Base-by-base conservation (phyloP, 345 rosid genomes). In the Capsella bursapastoris region DNA sequence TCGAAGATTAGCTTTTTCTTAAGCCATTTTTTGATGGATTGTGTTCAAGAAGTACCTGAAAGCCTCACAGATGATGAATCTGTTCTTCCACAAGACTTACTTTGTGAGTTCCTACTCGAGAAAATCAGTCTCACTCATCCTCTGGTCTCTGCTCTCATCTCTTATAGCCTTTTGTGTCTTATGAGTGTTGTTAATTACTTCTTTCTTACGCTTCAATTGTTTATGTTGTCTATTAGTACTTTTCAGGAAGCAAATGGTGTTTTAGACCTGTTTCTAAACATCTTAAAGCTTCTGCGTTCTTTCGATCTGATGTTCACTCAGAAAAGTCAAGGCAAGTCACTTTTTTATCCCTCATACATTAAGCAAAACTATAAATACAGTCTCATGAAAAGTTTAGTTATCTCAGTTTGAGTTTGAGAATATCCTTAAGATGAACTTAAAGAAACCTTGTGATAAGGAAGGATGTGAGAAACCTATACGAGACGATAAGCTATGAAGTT, bases 281-380 rank as follows among this genome's bases (percentile, higher is more conserved):
- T 31, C 34, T 31, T 31, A 3, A 5, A 31, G 34, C 18, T 13
- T 63, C 6, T 72, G 12, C 50, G 14, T 15, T 27, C 18, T 73
- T 57, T 7, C 14, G 71, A 71, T 45, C 14, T 65, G 1, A 11
- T n/a, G 8, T 66, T 47, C 41, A 27, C 66, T 74, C 78, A 65
- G 66, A 49, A 66, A 15, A 65, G 5, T 31, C 59, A 66, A 65
- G 78, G 75, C 60, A 60, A 50, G 75, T 38, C 10, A 6, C 27
- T 31, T 18, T 7, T 35, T 18, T 7, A 5, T 6, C 8, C 15
- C 37, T 29, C 3, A 55, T 56, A 22, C 25, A 22, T 1, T 22
- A 22, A 22, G 25, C 25, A 22, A 22, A 22, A 22, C 25, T 22
- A 22, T 22, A 22, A 22, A 22, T 22, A 22, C 25, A 22, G 25